phyloP scores from a whole-genome alignment of 176 grass and related monocot species.

The Melocanna baccifera region DNA sequence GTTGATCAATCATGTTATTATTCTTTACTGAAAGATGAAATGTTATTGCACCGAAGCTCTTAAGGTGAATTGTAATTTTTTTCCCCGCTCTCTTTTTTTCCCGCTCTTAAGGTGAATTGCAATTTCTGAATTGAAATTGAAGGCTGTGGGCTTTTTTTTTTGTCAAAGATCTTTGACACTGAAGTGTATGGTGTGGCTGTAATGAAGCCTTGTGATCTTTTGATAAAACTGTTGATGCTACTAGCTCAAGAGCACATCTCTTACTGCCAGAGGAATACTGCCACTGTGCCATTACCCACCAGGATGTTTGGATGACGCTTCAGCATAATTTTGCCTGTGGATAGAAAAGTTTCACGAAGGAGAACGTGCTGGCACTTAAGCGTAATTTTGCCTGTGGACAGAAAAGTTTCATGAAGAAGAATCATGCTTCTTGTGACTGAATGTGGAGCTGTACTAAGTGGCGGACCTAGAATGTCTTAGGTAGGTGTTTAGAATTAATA shows the following conservation, averaged over 20 bases:
- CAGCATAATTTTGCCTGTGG: too few relatives aligned
- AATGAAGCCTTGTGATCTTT: not conserved
- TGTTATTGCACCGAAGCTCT: not conserved
- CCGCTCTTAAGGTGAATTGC: not conserved
- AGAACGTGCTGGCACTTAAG: too few relatives aligned
- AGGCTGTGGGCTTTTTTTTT: not conserved
- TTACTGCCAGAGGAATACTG: not conserved
- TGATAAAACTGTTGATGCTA: not conserved
- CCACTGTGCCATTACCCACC: too few relatives aligned
- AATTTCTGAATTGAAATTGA: not conserved
- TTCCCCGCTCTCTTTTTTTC: not conserved
- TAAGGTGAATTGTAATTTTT: not conserved
- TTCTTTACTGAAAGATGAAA: not conserved
- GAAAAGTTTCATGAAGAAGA: too few relatives aligned
- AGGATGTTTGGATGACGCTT: too few relatives aligned
- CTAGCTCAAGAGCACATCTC: not conserved
- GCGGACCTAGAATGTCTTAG: too few relatives aligned
- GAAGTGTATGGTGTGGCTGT: not conserved
- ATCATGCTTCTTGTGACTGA: too few relatives aligned
- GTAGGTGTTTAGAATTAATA: too few relatives aligned
- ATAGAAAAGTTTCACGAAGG: too few relatives aligned
- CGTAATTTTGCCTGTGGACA: too few relatives aligned
- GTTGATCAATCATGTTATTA: not conserved
- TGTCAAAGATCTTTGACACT: not conserved
- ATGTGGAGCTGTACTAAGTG: too few relatives aligned